Conservation (phyloP, 106 monocot genomes). For the Acorus gramineus region DNA sequence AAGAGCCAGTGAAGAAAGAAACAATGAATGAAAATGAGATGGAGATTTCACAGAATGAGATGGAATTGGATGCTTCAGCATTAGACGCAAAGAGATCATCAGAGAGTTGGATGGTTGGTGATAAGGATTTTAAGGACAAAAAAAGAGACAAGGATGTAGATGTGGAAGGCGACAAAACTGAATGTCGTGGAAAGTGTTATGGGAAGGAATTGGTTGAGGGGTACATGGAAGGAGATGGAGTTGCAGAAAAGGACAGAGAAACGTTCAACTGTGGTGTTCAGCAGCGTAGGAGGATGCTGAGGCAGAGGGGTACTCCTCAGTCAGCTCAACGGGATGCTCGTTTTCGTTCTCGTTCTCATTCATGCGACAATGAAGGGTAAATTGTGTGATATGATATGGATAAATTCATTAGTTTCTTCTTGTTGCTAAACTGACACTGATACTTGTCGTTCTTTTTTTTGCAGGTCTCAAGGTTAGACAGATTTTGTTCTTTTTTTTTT, state of each 20-base stretch:
- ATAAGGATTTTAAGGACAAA: conserved; percentile 47
- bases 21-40: conserved; percentile 34
- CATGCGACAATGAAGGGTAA: conserved; percentile 78
- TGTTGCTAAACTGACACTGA: neutral
- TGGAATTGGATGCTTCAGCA: conserved; percentile 23
- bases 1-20: conserved; percentile 35
- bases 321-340: conserved; percentile 55
- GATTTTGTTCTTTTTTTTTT: conserved; percentile 5
- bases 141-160: conserved; percentile 58
- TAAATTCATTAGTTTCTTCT: conserved; percentile 8
- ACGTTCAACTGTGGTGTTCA: conserved; percentile 42
- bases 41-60: conserved; percentile 27
- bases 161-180: conserved; percentile 35
- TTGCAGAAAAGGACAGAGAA: conserved; percentile 69
- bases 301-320: conserved; percentile 50
- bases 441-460: conserved; percentile 6
- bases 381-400: neutral
- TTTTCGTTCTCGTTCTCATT: conserved; percentile 49
- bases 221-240: conserved; percentile 37
- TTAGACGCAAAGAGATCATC: conserved; percentile 28
- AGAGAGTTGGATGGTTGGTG: conserved; percentile 47
- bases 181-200: conserved; percentile 28
- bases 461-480: conserved; percentile 95
- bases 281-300: conserved; percentile 56
- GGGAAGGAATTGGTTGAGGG: conserved; percentile 60